Conservation (phyloP, 2,329 filamentous ascomycete species). For the Pseudodiploospora longispora region DNA sequence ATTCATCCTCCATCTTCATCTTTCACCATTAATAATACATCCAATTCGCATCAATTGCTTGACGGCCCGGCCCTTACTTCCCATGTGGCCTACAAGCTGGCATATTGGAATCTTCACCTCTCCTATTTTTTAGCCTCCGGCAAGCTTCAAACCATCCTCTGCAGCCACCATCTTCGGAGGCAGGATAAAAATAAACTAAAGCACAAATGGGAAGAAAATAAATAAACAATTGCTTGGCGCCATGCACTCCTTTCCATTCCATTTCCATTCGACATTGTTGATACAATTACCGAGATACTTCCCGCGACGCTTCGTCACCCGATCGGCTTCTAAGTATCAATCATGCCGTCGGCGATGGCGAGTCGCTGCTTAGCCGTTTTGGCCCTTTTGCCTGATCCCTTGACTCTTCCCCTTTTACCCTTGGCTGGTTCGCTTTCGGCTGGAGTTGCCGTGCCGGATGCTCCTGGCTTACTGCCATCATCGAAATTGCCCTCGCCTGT, state of each 20-base stretch:
- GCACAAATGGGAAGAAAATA: not conserved
- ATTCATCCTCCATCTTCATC: too few species aligned
- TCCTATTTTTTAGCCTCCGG: not conserved
- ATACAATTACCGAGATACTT: slow-evolving; percentile 4
- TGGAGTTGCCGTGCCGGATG: slow-evolving; percentile 77
- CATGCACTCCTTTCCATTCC: slow-evolving; percentile 6
- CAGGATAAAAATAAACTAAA: not conserved
- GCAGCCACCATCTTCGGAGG: not conserved
- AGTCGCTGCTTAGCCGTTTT: slow-evolving; percentile 63
- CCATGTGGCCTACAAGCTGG: not conserved
- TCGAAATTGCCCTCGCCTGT: slow-evolving; percentile 95
- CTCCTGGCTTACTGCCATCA: slow-evolving; percentile 61
- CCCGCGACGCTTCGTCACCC: not conserved
- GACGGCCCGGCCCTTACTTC: too few species aligned
- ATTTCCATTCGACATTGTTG: slow-evolving; percentile 6
- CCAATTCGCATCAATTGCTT: too few species aligned
- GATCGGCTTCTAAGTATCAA: slow-evolving; percentile 17
- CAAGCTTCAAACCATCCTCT: not conserved
- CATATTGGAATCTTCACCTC: not conserved
- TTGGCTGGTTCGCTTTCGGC: slow-evolving; percentile 45
- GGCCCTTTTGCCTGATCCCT: slow-evolving; percentile 43
- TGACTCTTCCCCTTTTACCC: slow-evolving; percentile 50
- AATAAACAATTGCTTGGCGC: not conserved
- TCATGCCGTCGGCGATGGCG: slow-evolving; percentile 56
- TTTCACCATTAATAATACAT: too few species aligned